Base-by-base conservation (phyloP, 495 filamentous ascomycete genomes). In the Penicillium macrosclerotiorum region DNA sequence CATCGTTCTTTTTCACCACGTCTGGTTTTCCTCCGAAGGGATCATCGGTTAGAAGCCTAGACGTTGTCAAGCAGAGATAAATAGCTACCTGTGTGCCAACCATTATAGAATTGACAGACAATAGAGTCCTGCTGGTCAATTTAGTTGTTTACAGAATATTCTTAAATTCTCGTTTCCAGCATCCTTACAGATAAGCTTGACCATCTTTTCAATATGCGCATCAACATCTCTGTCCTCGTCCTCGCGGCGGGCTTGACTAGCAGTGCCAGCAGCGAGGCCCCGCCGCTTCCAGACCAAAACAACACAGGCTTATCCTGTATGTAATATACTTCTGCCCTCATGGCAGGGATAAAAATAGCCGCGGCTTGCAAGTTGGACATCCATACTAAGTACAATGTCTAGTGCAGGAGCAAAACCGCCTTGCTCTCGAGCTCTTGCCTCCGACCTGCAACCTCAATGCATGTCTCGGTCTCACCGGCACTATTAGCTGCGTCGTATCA, bases 381-480 rank as follows among this genome's bases (percentile, higher is more conserved):
- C 8, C 25, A 18, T 13, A 24, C 18, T 5, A n/a, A n/a, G n/a
- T n/a, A n/a, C n/a, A n/a, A 25, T 31, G 4, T 9, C 8, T 31
- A 61, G 55, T 55, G 4, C 36, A 27, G 2, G 47, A 57, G 26
- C 36, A 54, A 19, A 55, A 57, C 25, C 23, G 27, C 1, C 27
- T 33, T 5, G 14, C 52, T 7, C 40, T 54, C 24, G 43, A 45
- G 6, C 49, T 47, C 29, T 26, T 50, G n/a, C 56, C 59, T 8
- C 49, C 50, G 14, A 34, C 47, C 2, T 63, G 59, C 20, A 60
- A 47, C 24, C 35, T 54, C 14, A 41, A 43, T 3, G 49, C 59
- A 12, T 63, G 59, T 20, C 26, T 60, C 22, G 47, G 47, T n/a
- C 37, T 63, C 8, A 35, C 32, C 8, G 50, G 50, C 9, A 48